Base-by-base conservation (phyloP, 2,329 filamentous ascomycete species). In the Lizonia empirigonia region DNA sequence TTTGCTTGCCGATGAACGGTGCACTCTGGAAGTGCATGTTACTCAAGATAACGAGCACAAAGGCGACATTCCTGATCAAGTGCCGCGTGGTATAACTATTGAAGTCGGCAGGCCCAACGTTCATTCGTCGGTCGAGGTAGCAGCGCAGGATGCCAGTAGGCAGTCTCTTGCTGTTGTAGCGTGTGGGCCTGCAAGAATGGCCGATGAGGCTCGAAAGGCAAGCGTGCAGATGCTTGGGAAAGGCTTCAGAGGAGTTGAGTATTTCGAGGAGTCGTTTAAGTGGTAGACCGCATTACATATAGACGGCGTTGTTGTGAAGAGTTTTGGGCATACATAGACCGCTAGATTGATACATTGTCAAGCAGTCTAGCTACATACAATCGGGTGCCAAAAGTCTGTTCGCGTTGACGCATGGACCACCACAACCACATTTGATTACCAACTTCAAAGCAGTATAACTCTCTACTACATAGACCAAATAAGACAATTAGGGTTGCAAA, bases 221-320 rank as follows among this genome's bases (percentile, higher is more conserved):
- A 73, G 76, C 44, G 70, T 75, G 42, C 34, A 64, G 8, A 72
- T 74, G 59, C 39, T 72, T 24, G 58, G 34, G 7, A 51, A 51
- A 20, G 68, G 69, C 0, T 56, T 57, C 50, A 41, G 50, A 2
- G 59, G 67, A 0, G 62, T 80, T 8, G 71, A 75, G 40, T 80
- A 79, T 58, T 72, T 78, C 30, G 78, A 80, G 55, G 78, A 80
- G 56, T 75, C 73, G 10, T 80, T 79, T 54, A 73, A 74, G 52
- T 78, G 82, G 72, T 70, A 56, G 50, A 16, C 13, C 4, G 3
- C 1, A 16, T n/a, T 12, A 36, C 49, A 51, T 37, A 37, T 32
- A 33, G 5, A 41, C 10, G 37, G 36, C 16, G 42, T 51, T 30
- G 30, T 13, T 3, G 19, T 15, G 19, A 6, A n/a, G 33, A 20